These are phyloP conservation scores for Trametes cinnabarina DNA, from an alignment of 768 basidiomycete species.

Conservation along the genomic window DNA sequence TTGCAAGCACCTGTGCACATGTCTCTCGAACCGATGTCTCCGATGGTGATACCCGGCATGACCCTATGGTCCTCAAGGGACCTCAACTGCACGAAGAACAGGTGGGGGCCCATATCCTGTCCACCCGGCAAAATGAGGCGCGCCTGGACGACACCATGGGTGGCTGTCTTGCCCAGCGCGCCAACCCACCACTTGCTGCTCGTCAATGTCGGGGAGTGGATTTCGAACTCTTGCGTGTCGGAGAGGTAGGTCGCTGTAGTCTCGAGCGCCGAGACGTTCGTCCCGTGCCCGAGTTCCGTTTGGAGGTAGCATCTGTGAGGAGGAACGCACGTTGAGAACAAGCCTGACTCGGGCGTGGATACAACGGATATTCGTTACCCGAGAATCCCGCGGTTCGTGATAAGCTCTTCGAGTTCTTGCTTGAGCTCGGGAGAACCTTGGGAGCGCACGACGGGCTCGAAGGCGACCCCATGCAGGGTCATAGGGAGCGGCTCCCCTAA, in stretches of 20 bases:
- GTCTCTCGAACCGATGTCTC: constrained; percentile 57
- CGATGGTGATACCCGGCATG: constrained; percentile 60
- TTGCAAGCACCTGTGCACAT: not conserved
- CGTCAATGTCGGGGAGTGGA: constrained; percentile 72
- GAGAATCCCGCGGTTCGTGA: constrained; percentile 55
- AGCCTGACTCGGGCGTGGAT: no score
- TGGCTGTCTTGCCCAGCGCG: constrained; percentile 65
- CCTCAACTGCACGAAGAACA: constrained; percentile 72
- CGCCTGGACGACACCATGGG: constrained; percentile 75
- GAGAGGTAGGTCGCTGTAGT: constrained; percentile 78
- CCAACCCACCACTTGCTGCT: constrained; percentile 87
- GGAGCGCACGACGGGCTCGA: constrained; percentile 63
- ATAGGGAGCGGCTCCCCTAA: constrained; percentile 57
- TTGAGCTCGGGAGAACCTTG: constrained; percentile 59
- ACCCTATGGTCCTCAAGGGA: constrained; percentile 59
- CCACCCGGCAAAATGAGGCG: constrained; percentile 64
- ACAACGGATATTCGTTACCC: no score
- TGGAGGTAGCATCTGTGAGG: constrained; percentile 61
- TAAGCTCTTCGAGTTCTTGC: constrained; percentile 49
- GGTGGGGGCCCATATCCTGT: constrained; percentile 64
- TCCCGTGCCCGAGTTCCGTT: constrained; percentile 78
- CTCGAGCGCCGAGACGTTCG: constrained; percentile 65
- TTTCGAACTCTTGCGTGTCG: constrained; percentile 64
- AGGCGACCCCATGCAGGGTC: constrained; percentile 44
- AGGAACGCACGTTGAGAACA: no score